Percentiles rank a stretch among this genome's conserved stretches.
Conservation (phyloP, 805 yeast species). For the Henningerozyma blattae region DNA sequence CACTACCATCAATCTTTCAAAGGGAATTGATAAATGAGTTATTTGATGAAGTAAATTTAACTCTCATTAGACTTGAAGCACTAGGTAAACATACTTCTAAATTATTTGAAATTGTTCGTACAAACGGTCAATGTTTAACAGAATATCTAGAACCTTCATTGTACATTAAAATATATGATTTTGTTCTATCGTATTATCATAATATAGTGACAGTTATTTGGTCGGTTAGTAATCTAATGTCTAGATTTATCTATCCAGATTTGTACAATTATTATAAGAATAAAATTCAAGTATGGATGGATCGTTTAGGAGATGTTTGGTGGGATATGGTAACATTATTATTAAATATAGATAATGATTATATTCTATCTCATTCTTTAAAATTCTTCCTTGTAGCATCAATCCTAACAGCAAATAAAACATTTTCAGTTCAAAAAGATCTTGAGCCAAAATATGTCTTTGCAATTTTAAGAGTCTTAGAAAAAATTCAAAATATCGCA, state of each 20-base stretch:
- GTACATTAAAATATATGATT: slow-evolving; percentile 1
- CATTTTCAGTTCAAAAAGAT: slow-evolving; percentile 1
- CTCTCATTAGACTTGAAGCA: slow-evolving; percentile 10
- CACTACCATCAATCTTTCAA: slow-evolving; percentile 12
- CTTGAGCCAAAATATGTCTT: slow-evolving; percentile 3
- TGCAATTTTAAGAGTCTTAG: slow-evolving; percentile 4
- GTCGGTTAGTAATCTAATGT: slow-evolving; percentile 11
- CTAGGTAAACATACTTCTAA: slow-evolving; percentile 12
- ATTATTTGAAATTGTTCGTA: slow-evolving; percentile 10
- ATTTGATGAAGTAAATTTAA: slow-evolving; percentile 6
- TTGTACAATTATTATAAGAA: neutral
- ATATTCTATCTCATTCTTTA: slow-evolving; percentile 6
- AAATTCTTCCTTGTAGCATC: slow-evolving; percentile 5
- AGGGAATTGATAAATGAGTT: slow-evolving; percentile 10
- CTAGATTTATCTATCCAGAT: slow-evolving; percentile 8
- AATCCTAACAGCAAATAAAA: slow-evolving; percentile 4
- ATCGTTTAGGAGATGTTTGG: slow-evolving; percentile 1
- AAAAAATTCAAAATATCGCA: slow-evolving; percentile 5
- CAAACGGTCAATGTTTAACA: neutral
- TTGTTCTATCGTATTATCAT: slow-evolving; percentile 10
- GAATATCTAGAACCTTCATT: neutral
- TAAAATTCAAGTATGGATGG: neutral
- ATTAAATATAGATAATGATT: slow-evolving; percentile 6
- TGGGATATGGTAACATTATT: slow-evolving; percentile 8
- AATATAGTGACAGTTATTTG: slow-evolving; percentile 6